Evolutionary conservation across 805 yeast genomes (phyloP), one percentile per base, ranked within the genome.

Genomic region (Huiozyma naganishii): DNA sequence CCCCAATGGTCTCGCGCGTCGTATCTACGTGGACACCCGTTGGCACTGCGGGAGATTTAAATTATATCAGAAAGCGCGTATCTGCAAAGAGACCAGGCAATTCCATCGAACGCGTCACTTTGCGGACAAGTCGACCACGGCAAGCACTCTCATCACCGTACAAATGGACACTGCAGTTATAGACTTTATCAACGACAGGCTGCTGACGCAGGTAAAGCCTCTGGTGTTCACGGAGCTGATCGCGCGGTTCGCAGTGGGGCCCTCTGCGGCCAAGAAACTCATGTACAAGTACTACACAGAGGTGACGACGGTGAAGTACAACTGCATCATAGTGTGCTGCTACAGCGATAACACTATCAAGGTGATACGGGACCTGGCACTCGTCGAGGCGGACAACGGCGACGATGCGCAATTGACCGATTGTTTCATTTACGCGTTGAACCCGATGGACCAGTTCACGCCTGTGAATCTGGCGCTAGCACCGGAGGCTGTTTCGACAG

Each of bases 391-490:
- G 32, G 27, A 17, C 6, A 40, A 45, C 9, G 40, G 47, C 12
- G 42, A 52, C 12, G 51, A 47, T 6, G 45, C 46, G 17, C 45
- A 46, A n/a, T 37, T 61, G 2, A 32, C 45, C 1, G 66, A 61
- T 45, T 57, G 58, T 39, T 61, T 61, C 36, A 61, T 61, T 23
- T 61, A 60, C 49, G 66, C 60, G 5, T 58, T 61, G 44, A 58
- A 55, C 40, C 63, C 66, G 2, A 56, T 50, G 52, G 55, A 58
- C 6, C 48, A 48, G 32, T 56, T 55, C 40, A 48, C 48, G 9
- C 58, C 62, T 12, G 43, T 51, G 2, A 58, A 53, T 43, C 27
- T 13, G 27, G 13, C 37, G 17, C 33, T 43, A 8, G 52, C 53
- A 29, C 51, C 52, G 32, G 41, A 46, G 17, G 52, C 46, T 23